Conservation (phyloP, 345 rosid genomes). For the Fremontodendron californicum region DNA sequence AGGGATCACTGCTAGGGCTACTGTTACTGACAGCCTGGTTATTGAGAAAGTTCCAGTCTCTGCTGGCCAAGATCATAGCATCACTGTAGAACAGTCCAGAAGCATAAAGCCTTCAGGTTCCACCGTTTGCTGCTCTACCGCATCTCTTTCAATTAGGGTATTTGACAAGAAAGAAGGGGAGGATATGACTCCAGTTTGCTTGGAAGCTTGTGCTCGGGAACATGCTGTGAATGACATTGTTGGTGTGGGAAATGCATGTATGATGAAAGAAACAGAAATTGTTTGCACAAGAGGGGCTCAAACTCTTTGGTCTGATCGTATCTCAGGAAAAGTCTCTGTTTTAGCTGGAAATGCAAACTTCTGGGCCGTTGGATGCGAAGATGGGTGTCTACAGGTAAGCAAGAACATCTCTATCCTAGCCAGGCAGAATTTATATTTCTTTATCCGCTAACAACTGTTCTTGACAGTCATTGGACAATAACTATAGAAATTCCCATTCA, state of each 20-base stretch:
- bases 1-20: constrained; percentile 75
- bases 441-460: no score
- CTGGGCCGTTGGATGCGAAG: constrained; percentile 99
- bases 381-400: constrained; percentile 88
- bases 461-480: no score
- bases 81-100: constrained; percentile 58
- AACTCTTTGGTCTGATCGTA: constrained; percentile 89
- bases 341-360: constrained; percentile 95
- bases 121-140: constrained; percentile 22
- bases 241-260: constrained; percentile 59
- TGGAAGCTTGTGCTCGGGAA: constrained; percentile 85
- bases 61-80: constrained; percentile 49
- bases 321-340: constrained; percentile 82
- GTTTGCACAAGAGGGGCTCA: constrained; percentile 66
- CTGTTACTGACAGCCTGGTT: constrained; percentile 70
- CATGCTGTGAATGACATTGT: constrained; percentile 70
- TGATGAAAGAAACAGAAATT: constrained; percentile 81
- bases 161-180: constrained; percentile 79
- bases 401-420: background rate
- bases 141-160: constrained; percentile 61
- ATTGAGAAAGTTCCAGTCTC: constrained; percentile 71
- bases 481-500: no score
- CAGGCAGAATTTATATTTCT: background rate
- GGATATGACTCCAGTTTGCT: constrained; percentile 61
- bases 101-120: constrained; percentile 48